These are phyloP conservation scores for Phytophthora pisi DNA, from an alignment of 352 stramenopile genomes.

Conservation along the genomic window DNA sequence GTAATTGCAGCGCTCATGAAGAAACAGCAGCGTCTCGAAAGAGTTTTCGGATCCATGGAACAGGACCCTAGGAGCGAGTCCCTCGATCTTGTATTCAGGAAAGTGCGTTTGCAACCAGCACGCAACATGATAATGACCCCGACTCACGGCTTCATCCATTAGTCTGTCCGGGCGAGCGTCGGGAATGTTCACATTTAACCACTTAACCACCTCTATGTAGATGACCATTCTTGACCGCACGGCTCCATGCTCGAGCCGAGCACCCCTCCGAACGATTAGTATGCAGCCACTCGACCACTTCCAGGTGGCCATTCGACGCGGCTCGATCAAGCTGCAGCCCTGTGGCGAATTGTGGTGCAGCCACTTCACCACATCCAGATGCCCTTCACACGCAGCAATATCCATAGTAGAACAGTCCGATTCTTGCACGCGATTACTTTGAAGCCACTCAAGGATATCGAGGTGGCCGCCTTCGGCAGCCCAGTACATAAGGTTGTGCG, in stretches of 20 bases:
- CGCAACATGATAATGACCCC: not conserved
- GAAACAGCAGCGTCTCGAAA: not conserved
- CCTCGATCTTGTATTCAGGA: not conserved
- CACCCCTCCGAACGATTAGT: not conserved
- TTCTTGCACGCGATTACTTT: not conserved
- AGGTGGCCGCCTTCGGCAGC: not conserved
- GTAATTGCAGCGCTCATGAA: not conserved
- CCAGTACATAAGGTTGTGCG: not conserved
- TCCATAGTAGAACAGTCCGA: not conserved
- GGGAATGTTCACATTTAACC: not conserved
- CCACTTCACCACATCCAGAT: not conserved
- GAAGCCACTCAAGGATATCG: not conserved
- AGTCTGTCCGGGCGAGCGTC: not conserved
- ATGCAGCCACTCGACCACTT: not conserved
- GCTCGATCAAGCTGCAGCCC: not conserved
- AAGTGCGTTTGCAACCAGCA: not conserved
- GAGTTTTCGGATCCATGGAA: not conserved
- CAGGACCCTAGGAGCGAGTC: too few relatives aligned
- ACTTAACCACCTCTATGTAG: not conserved
- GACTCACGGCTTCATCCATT: not conserved
- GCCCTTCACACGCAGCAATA: not conserved
- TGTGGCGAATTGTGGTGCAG: not conserved
- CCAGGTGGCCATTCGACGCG: not conserved
- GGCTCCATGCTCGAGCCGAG: not conserved
- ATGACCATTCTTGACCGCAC: not conserved